Percentiles rank a stretch among this genome's conserved stretches.
phyloP scores from a whole-genome alignment of 1,139 yeast genomes.

The Taiozyma sp. region DNA sequence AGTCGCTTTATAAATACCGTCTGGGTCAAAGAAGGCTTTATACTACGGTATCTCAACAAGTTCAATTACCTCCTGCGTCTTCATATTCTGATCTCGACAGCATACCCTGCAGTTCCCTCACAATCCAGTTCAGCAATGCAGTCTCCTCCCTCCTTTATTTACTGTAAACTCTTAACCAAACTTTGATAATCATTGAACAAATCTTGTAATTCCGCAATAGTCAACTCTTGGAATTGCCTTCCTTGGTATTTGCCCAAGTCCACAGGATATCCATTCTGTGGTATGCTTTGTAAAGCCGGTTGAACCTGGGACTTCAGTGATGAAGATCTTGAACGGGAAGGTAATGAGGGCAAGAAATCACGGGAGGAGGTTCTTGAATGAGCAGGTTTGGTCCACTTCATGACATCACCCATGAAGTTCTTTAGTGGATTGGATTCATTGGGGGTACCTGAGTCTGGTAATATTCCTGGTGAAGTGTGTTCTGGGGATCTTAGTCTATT shows the following conservation, averaged over 20 bases:
- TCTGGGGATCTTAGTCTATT: conserved; percentile 1
- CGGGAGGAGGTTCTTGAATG: not conserved
- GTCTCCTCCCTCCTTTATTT: not conserved
- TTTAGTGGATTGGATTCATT: conserved; percentile 15
- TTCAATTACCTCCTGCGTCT: not conserved
- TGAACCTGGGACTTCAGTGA: not conserved
- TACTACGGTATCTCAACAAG: not conserved
- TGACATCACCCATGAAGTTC: conserved; percentile 18
- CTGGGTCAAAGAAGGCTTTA: conserved; percentile 1
- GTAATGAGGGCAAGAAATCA: not conserved
- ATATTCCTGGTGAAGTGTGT: not conserved
- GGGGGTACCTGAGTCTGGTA: not conserved
- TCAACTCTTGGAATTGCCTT: conserved; percentile 26
- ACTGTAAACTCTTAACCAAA: not conserved
- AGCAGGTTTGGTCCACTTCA: conserved; percentile 15
- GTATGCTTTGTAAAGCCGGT: not conserved
- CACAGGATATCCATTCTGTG: conserved; percentile 1
- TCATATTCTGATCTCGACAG: not conserved
- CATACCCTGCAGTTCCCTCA: not conserved
- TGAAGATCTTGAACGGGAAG: not conserved
- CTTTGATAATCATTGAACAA: conserved; percentile 27
- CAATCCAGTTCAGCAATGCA: not conserved
- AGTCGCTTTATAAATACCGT: conserved; percentile 11
- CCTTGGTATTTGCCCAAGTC: conserved; percentile 19
- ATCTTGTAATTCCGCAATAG: conserved; percentile 25